Evolutionary conservation across 495 filamentous ascomycete species (phyloP), one percentile per base, ranked within the genome.

Genomic region (Xylaria grammica): DNA sequence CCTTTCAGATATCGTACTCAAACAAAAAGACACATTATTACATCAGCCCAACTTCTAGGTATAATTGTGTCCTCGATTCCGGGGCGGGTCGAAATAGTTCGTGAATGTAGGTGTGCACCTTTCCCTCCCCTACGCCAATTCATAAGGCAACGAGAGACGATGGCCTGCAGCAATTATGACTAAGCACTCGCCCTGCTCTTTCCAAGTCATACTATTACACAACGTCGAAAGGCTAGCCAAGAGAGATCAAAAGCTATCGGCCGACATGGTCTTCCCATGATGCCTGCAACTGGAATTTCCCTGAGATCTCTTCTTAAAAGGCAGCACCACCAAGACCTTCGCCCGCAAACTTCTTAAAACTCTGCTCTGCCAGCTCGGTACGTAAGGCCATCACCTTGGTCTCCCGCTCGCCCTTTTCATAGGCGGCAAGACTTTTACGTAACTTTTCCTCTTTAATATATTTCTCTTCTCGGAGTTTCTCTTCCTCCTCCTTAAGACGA

Each of bases 331-430:
- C 79, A 13, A 73, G 29, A 9, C 75, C 76, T 63, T 82, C 81
- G 22, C 80, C 80, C 0, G 78, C 74, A 42, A 81, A 64, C 38
- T 79, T 81, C 71, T 77, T 75, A 29, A 82, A 51, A 34, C 75
- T 76, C 65, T 68, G 68, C 74, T 81, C 81, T 60, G 73, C 78
- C 17, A 81, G 58, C 26, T 84, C 78, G 13, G 75, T 77, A 46
- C 80, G 78, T 1, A 82, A 62, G 52, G 82, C 78, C 55, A 77
- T 75, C 1, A 75, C 72, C 32, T 76, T 78, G 1, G 75, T 73
- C 69, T 84, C 81, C n/a, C 79, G 66, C 62, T 81, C 80, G 26
- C 76, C 59, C 63, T 72, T 74, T 38, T 80, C 76, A 75, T 79
- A 84, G 11, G 69, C 32, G 8, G 74, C 65, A 32, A 82, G 55